Evolutionary conservation across 2,329 filamentous ascomycete genomes (phyloP).

Genomic region (Arthrinium phaeospermum): DNA sequence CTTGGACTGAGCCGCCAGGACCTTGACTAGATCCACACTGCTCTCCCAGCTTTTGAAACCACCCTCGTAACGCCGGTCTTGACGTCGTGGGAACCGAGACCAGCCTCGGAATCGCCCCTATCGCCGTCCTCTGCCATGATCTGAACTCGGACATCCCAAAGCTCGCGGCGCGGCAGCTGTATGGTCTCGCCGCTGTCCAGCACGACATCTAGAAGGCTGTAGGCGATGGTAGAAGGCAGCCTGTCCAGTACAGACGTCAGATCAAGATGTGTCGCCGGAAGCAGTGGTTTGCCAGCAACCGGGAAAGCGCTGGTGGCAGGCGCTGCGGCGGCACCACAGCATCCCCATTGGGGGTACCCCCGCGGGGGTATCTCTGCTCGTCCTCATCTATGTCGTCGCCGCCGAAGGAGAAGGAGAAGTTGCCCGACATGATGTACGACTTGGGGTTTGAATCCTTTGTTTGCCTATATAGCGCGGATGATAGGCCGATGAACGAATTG

Average conservation of each 20-base stretch:
- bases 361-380: conserved; percentile 37
- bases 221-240: conserved; percentile 78
- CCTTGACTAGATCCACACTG: conserved; percentile 77
- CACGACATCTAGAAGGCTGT: conserved; percentile 63
- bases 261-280: conserved; percentile 59
- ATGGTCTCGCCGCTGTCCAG: conserved; percentile 62
- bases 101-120: conserved; percentile 45
- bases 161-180: conserved; percentile 72
- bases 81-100: conserved; percentile 73
- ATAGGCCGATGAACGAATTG: conserved; percentile 13
- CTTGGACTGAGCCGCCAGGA: conserved; percentile 56
- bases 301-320: conserved; percentile 60
- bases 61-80: conserved; percentile 85
- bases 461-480: neutral
- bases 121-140: conserved; percentile 75
- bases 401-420: conserved; percentile 65
- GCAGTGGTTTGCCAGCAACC: conserved; percentile 64
- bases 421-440: conserved; percentile 40
- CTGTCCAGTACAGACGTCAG: conserved; percentile 56
- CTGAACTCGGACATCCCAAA: conserved; percentile 83
- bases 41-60: conserved; percentile 93
- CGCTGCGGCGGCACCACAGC: conserved; percentile 28
- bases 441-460: neutral
- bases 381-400: conserved; percentile 69
- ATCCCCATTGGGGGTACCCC: conserved; percentile 24